These are phyloP conservation scores for Smittium culicis DNA, from an alignment of 371 early-diverging fungal genomes.

Conservation along the genomic window DNA sequence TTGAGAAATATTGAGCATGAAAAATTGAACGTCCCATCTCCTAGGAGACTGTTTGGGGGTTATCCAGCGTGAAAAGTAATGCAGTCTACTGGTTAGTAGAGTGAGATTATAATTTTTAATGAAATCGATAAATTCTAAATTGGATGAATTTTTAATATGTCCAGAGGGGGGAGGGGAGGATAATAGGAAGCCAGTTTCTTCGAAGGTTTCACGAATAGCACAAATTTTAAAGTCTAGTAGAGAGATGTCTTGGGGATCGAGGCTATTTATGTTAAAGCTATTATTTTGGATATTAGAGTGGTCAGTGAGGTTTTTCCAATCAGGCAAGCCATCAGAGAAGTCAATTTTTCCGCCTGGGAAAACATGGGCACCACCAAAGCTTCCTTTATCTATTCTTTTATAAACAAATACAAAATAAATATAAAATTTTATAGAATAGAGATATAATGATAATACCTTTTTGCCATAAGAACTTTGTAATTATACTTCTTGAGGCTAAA, in stretches of 20 bases:
- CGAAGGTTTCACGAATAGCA: conserved; percentile 71
- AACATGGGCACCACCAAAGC: conserved; percentile 21
- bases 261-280: neutral
- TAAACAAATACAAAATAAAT: too few species aligned
- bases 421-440: too few species aligned
- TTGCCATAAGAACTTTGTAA: too few species aligned
- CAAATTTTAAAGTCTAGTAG: conserved; percentile 36
- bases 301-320: neutral
- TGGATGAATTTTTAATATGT: conserved; percentile 24
- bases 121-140: conserved; percentile 36
- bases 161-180: neutral
- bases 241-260: neutral
- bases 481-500: too few species aligned
- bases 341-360: conserved; percentile 28
- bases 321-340: conserved; percentile 8
- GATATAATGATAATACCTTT: too few species aligned
- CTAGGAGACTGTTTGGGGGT: conserved; percentile 48
- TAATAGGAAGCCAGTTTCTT: conserved; percentile 54
- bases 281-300: neutral
- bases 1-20: conserved; percentile 37
- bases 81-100: conserved; percentile 35
- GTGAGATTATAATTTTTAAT: conserved; percentile 31
- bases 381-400: conserved; percentile 17
- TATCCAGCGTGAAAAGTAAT: conserved; percentile 58
- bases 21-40: conserved; percentile 64